Base-by-base conservation (phyloP, 257 asterid species). In the Penstemon newberryi region DNA sequence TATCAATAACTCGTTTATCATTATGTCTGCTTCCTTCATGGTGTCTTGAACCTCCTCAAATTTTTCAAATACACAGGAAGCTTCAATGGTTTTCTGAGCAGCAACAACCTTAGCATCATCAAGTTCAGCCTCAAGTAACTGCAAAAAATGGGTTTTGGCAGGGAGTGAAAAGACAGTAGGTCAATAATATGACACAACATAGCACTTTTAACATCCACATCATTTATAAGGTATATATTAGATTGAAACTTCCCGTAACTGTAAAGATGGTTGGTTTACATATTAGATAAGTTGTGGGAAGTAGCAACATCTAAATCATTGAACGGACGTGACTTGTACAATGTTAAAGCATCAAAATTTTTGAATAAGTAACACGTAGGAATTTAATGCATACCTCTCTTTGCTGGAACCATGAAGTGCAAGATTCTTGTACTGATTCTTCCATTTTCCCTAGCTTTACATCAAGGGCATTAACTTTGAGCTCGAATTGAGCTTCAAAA, bases 31-130 rank as follows among this genome's bases (percentile, higher is more conserved):
- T 74, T 91, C 98, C 70, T 79, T 86, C 83, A 94, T 70, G 38
- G 95, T 94, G 60, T 87, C 92, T 79, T 89, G 99, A 66, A 85
- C 86, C 84, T 91, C 99, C 80, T 81, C 96, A 72, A 91, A 91
- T 81, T 94, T 94, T 65, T 86, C 87, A 69, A 94, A 85, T 77
- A 91, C 58, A 67, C 92, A 89, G 44, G 90, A 78, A 41, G 96
- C 96, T 79, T 94, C 99, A 41, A 91, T 85, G 70, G 86, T 75
- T 85, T 91, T 91, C 89, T 91, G 96, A 33, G 86, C 73, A 46
- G 95, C 91, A 76, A 77, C 77, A 66, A 83, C 80, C 78, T 78
- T 86, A 8, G 99, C 97, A 63, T 89, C 92, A 69, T 79, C 85
- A 63, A 91, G 87, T 79, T 91, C 97, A 52, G 75, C 84, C 78